Evolutionary conservation across 2,329 filamentous ascomycete species (phyloP).

Genomic region (Colletotrichum sp.): DNA sequence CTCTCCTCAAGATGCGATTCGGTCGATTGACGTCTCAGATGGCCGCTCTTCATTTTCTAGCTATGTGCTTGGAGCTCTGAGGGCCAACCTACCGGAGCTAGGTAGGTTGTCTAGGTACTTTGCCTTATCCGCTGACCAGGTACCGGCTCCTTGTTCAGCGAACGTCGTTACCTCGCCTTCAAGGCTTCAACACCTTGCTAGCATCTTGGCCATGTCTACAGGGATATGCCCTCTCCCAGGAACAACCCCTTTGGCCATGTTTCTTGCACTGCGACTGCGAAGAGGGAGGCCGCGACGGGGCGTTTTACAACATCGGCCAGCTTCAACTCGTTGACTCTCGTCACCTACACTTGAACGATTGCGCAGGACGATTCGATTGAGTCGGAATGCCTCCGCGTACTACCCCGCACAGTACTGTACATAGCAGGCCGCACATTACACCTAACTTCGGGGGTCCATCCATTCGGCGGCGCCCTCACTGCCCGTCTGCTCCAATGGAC

Average conservation of each 20-base stretch:
- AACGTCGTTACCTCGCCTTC: neutral
- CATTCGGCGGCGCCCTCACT: neutral
- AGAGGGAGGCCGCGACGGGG: neutral
- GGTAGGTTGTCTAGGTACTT: neutral
- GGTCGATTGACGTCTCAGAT: slow-evolving; percentile 2
- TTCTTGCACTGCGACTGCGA: neutral
- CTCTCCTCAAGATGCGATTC: slow-evolving; percentile 2
- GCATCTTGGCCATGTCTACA: neutral
- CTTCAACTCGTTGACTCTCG: neutral
- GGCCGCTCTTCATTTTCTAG: neutral
- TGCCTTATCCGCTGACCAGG: slow-evolving; percentile 3
- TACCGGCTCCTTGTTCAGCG: neutral
- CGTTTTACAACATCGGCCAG: neutral
- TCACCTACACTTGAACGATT: neutral
- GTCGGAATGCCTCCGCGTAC: neutral
- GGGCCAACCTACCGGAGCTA: neutral
- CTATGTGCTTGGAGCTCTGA: neutral
- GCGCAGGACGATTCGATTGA: neutral
- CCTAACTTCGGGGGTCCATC: neutral
- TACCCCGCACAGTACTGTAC: neutral
- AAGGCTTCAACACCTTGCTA: neutral
- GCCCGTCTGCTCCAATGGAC: neutral
- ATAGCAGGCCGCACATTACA: neutral
- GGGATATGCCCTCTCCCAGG: neutral
- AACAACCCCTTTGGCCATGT: neutral